These are phyloP conservation scores for Pseudocercospora pini-densiflorae DNA, from an alignment of 2,329 filamentous ascomycete species.

Conservation along the genomic window DNA sequence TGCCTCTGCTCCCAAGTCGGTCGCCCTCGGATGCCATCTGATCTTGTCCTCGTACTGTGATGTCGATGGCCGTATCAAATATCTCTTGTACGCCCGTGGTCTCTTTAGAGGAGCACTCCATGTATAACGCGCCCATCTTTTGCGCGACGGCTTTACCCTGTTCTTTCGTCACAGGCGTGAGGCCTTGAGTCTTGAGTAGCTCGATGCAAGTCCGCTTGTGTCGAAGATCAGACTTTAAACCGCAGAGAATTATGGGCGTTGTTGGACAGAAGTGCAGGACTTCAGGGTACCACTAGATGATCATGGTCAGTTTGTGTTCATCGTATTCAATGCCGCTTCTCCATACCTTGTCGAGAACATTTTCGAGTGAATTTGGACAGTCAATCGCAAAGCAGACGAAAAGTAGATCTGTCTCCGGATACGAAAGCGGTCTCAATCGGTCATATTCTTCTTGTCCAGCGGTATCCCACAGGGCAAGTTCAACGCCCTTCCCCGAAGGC, in stretches of 20 bases:
- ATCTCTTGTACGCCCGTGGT: slow-evolving; percentile 96
- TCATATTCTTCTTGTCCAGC: slow-evolving; percentile 99
- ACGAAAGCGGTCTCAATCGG: slow-evolving; percentile 90
- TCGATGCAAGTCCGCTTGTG: slow-evolving; percentile 97
- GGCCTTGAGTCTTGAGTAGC: slow-evolving; percentile 95
- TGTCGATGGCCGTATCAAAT: slow-evolving; percentile 89
- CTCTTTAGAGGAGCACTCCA: slow-evolving; percentile 99
- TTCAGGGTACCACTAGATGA: slow-evolving; percentile 95
- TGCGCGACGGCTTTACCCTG: slow-evolving; percentile 86
- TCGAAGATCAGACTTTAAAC: slow-evolving; percentile 95
- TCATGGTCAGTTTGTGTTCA: slow-evolving; percentile 20
- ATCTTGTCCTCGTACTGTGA: slow-evolving; percentile 76
- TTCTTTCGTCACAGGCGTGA: slow-evolving; percentile 90
- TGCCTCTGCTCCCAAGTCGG: slow-evolving; percentile 44
- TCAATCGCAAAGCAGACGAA: slow-evolving; percentile 99
- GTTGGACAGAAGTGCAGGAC: slow-evolving; percentile 99
- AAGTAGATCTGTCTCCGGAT: slow-evolving; percentile 95
- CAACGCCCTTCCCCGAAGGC: slow-evolving; percentile 87
- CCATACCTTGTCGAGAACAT: slow-evolving; percentile 96
- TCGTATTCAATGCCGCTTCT: not conserved
- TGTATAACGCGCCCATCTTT: slow-evolving; percentile 94
- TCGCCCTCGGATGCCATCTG: slow-evolving; percentile 47
- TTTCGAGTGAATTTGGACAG: slow-evolving; percentile 96
- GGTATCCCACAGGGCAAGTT: slow-evolving; percentile 97
- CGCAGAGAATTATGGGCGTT: slow-evolving; percentile 92